Base-by-base conservation (phyloP, 2,329 filamentous ascomycete genomes). In the Paraphoma sp. region DNA sequence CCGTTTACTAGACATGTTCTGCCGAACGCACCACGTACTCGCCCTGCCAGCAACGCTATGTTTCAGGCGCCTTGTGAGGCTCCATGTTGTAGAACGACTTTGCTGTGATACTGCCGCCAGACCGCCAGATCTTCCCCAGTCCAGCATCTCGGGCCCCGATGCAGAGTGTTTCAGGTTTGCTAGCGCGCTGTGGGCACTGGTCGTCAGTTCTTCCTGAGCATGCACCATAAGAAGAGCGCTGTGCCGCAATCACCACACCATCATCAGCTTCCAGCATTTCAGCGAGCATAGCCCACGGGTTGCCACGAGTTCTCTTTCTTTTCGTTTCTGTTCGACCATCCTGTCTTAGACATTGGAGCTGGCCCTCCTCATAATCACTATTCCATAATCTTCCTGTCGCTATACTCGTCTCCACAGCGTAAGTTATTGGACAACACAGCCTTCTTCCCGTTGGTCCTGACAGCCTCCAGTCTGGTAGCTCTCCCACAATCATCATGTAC, bases 271-370 rank as follows among this genome's bases (percentile, higher is more conserved):
- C 57, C 44, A 69, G 57, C 67, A 60, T 69, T 67, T 69, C 67
- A 64, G 63, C 65, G 51, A 64, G 63, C 65, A 62, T 33, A 59
- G 63, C 64, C 72, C 59, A 73, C 76, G 70, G 75, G 68, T 68
- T 68, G 51, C 63, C 49, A 78, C 72, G 70, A 74, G 68, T 78
- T 70, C 69, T 67, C 77, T 75, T 70, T 57, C 57, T 56, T 60
- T 58, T 57, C 54, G 43, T 57, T 62, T 63, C 59, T 55, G 46
- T 54, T 54, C 38, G 50, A 56, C 58, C 67, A 76, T 76, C 73
- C 72, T 78, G 76, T 76, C 73, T 71, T 75, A 68, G 69, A 75
- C 68, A 71, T 63, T 64, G 75, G 80, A 81, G 79, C 80, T 73
- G 80, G 80, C 56, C 76, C 80, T 79, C 77, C 60, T 59, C 52